phyloP scores from a whole-genome alignment of 2,329 filamentous ascomycete species.

The Paradendryphiella salina region DNA sequence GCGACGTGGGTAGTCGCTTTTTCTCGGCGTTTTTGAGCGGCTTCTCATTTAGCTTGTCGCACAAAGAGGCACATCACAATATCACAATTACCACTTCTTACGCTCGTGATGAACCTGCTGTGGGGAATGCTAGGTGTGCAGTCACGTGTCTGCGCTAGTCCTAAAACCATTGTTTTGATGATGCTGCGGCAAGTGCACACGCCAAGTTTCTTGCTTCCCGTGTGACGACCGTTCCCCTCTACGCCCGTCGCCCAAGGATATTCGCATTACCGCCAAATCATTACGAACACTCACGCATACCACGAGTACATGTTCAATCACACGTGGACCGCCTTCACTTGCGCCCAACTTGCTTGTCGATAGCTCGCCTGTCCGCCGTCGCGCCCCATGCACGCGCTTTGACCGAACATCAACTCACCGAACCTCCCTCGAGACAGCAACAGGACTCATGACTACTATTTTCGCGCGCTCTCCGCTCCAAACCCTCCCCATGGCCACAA shows the following conservation, averaged over 20 bases:
- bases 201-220: conserved; percentile 33
- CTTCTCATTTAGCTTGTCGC: background rate
- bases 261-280: conserved; percentile 42
- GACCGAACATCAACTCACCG: conserved; percentile 29
- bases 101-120: background rate
- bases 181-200: conserved; percentile 25
- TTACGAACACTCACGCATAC: conserved; percentile 28
- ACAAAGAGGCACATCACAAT: background rate
- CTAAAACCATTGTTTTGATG: conserved; percentile 18
- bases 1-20: conserved; percentile 31
- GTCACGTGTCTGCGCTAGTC: conserved; percentile 15
- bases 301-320: conserved; percentile 2
- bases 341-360: conserved; percentile 6
- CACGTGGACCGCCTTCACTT: conserved; percentile 6
- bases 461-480: conserved; percentile 49
- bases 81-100: background rate
- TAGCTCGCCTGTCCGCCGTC: conserved; percentile 21
- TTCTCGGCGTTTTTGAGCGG: conserved; percentile 28
- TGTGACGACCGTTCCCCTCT: conserved; percentile 29
- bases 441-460: conserved; percentile 44
- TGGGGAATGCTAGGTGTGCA: background rate
- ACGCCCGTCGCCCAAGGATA: conserved; percentile 30
- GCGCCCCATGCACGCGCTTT: conserved; percentile 45
- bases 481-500: conserved; percentile 54
- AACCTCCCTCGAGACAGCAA: conserved; percentile 28